These are phyloP conservation scores for Tulasnella sp. DNA, from an alignment of 768 basidiomycete genomes.

Conservation along the genomic window DNA sequence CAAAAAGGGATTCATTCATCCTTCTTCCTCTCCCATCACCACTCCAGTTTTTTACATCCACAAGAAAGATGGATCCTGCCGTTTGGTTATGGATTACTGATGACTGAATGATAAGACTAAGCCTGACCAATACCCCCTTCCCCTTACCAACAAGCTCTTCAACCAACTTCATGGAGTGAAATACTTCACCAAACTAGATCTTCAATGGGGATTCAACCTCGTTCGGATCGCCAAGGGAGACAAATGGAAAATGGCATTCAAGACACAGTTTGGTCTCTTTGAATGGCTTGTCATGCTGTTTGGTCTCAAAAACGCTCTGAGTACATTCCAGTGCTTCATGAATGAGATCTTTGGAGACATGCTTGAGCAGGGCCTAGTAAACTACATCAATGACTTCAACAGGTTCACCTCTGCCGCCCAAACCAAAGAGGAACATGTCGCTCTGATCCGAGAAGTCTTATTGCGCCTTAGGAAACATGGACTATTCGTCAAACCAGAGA, in stretches of 20 bases:
- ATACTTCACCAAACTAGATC: slow-evolving; percentile 5
- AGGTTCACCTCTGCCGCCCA: not conserved
- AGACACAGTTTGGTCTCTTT: slow-evolving; percentile 9
- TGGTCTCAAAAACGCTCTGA: slow-evolving; percentile 19
- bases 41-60: too few relatives aligned
- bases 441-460: slow-evolving; percentile 12
- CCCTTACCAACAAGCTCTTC: not conserved
- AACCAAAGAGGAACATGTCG: slow-evolving; percentile 12
- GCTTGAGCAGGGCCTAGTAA: slow-evolving; percentile 16
- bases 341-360: slow-evolving; percentile 20
- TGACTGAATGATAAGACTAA: not conserved
- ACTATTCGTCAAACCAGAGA: not conserved
- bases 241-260: slow-evolving; percentile 16
- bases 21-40: too few relatives aligned
- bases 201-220: slow-evolving; percentile 7
- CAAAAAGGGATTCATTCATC: too few relatives aligned
- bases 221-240: slow-evolving; percentile 5
- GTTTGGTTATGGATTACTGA: not conserved
- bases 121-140: not conserved
- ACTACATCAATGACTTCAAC: slow-evolving; percentile 21
- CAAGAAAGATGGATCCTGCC: not conserved
- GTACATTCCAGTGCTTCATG: slow-evolving; percentile 15
- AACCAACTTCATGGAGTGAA: not conserved
- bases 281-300: slow-evolving; percentile 24
- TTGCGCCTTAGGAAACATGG: not conserved